phyloP scores from a whole-genome alignment of 139 green algal genomes.

The Chlorella ohadii region DNA sequence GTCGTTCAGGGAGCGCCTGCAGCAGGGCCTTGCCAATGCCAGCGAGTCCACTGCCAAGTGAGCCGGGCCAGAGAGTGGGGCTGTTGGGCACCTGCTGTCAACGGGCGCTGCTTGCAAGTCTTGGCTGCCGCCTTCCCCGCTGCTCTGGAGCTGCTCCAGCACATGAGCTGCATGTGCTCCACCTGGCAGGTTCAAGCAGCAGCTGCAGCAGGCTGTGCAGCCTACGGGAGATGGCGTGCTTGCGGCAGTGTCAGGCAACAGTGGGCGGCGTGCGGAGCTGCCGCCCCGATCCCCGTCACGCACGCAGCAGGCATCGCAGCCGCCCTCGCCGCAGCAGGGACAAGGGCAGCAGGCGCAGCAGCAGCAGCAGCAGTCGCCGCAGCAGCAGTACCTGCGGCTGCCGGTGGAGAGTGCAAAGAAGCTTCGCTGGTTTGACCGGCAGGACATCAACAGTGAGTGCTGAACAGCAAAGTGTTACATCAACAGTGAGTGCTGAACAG shows the following conservation, averaged over 20 bases:
- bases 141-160: neutral
- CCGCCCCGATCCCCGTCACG: neutral
- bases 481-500: neutral
- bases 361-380: neutral
- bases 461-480: too few species aligned
- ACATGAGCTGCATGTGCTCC: neutral
- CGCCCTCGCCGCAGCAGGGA: neutral
- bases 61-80: too few species aligned
- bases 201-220: constrained; percentile 27
- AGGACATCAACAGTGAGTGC: constrained; percentile 33
- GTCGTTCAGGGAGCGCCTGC: too few species aligned
- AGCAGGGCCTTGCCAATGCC: too few species aligned
- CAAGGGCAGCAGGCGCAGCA: neutral
- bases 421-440: constrained; percentile 46
- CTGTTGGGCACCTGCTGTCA: too few species aligned
- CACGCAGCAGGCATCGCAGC: neutral
- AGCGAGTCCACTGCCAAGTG: too few species aligned
- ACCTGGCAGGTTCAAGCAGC: constrained; percentile 19
- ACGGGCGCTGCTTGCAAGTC: too few species aligned
- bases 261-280: too few species aligned
- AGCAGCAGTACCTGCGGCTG: constrained; percentile 38
- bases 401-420: constrained; percentile 51
- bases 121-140: too few species aligned
- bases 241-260: neutral
- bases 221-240: neutral